phyloP scores from a whole-genome alignment of 768 basidiomycete species.

The Suillus bovinus region DNA sequence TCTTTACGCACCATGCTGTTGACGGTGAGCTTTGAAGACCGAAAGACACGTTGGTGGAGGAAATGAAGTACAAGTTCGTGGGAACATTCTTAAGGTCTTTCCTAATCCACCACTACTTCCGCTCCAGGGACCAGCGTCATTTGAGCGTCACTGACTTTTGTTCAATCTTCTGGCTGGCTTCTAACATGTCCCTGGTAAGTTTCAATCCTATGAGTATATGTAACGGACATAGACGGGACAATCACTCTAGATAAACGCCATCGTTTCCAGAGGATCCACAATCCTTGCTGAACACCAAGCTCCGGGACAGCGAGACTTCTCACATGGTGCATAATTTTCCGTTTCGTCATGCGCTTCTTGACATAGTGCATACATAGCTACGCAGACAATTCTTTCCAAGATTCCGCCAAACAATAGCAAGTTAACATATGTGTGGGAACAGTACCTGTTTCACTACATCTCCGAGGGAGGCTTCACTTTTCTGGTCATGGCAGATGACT shows the following conservation, averaged over 20 bases:
- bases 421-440: conserved; percentile 87
- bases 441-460: conserved; percentile 93
- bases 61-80: conserved; percentile 2
- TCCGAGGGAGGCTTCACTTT: conserved; percentile 86
- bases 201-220: background rate
- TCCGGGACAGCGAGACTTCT: conserved; percentile 77
- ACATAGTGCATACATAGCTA: conserved; percentile 47
- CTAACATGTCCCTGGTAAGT: background rate
- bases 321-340: conserved; percentile 58
- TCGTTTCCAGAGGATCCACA: conserved; percentile 74
- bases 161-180: background rate
- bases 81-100: background rate
- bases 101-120: background rate
- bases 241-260: conserved; percentile 67
- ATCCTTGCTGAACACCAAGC: conserved; percentile 88
- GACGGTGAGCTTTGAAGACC: background rate
- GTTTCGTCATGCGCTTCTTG: background rate
- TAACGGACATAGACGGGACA: background rate
- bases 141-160: background rate
- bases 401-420: conserved; percentile 91
- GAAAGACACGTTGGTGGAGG: background rate
- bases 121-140: background rate
- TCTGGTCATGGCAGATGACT: conserved; percentile 94
- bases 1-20: conserved; percentile 7
- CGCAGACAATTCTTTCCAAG: conserved; percentile 88